Conservation (phyloP, 805 yeast species). For the Starmerella stellata region DNA sequence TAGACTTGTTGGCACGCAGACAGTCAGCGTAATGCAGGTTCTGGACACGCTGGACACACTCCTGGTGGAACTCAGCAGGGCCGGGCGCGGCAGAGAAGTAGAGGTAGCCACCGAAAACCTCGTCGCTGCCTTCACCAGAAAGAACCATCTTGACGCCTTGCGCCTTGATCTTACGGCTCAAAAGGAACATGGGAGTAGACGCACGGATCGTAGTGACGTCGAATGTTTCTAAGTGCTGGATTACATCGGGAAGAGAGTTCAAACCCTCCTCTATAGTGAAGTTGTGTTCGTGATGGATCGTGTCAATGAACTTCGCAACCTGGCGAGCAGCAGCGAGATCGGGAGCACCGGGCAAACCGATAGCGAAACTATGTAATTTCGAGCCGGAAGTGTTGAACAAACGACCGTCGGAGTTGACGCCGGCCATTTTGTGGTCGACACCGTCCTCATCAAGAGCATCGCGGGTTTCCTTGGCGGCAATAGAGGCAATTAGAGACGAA, state of each 20-base stretch:
- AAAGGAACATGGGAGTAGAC: slow-evolving; percentile 94
- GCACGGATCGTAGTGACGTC: slow-evolving; percentile 99
- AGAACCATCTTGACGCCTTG: slow-evolving; percentile 99
- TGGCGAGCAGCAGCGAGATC: slow-evolving; percentile 90
- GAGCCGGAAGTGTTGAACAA: slow-evolving; percentile 44
- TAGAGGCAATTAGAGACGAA: slow-evolving; percentile 87
- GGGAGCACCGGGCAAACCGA: slow-evolving; percentile 96
- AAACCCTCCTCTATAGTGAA: slow-evolving; percentile 94
- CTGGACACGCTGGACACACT: slow-evolving; percentile 89
- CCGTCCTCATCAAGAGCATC: slow-evolving; percentile 57
- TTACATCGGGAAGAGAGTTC: slow-evolving; percentile 87
- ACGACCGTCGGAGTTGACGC: slow-evolving; percentile 79
- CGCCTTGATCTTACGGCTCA: slow-evolving; percentile 93
- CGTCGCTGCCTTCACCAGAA: slow-evolving; percentile 98
- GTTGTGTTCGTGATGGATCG: slow-evolving; percentile 94
- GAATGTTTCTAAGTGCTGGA: slow-evolving; percentile 87
- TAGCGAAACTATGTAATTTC: slow-evolving; percentile 84
- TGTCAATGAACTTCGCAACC: slow-evolving; percentile 90
- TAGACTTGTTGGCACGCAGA: slow-evolving; percentile 95
- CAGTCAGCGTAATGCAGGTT: slow-evolving; percentile 95
- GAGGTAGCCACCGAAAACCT: slow-evolving; percentile 94
- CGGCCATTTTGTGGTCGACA: slow-evolving; percentile 52
- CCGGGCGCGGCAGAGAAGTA: slow-evolving; percentile 95
- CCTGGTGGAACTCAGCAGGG: slow-evolving; percentile 82
- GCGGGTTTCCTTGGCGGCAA: slow-evolving; percentile 90